Evolutionary conservation across 1,284 basidiomycete species (phyloP).

Genomic region (Butyriboletus appendiculatus): DNA sequence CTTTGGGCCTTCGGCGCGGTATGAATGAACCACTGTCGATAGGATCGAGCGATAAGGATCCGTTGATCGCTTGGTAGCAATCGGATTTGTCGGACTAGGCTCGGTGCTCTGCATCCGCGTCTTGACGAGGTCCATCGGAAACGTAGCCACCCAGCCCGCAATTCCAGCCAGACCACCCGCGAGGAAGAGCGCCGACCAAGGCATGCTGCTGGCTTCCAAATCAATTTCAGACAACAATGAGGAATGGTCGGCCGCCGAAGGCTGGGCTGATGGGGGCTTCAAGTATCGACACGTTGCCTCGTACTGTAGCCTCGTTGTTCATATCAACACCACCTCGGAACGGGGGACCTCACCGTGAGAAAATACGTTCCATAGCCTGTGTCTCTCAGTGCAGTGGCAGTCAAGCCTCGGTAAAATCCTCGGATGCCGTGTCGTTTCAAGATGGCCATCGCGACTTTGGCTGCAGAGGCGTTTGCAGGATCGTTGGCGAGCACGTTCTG

Average conservation of each 20-base stretch:
- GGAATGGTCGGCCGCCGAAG: conserved; percentile 32
- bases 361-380: conserved; percentile 85
- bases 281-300: conserved; percentile 74
- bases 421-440: conserved; percentile 55
- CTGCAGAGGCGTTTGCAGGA: conserved; percentile 39
- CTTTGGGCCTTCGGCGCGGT: conserved; percentile 60
- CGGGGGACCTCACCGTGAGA: conserved; percentile 50
- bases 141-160: conserved; percentile 71
- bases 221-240: conserved; percentile 50
- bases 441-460: conserved; percentile 55
- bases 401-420: conserved; percentile 78
- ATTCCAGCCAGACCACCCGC: conserved; percentile 82
- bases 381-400: conserved; percentile 73
- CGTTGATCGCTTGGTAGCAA: neutral
- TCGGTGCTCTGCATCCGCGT: conserved; percentile 74
- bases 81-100: neutral
- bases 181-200: conserved; percentile 62
- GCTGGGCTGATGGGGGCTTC: conserved; percentile 22
- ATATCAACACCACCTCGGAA: conserved; percentile 2
- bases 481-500: conserved; percentile 52
- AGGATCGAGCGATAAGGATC: conserved; percentile 58
- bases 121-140: conserved; percentile 86
- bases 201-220: conserved; percentile 39
- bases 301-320: conserved; percentile 46
- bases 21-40: conserved; percentile 61